A percentile compares a stretch with the other conserved stretches of the same genome.
phyloP scores from a whole-genome alignment of 2,329 filamentous ascomycete species.

The Stromatinia cepivora region DNA sequence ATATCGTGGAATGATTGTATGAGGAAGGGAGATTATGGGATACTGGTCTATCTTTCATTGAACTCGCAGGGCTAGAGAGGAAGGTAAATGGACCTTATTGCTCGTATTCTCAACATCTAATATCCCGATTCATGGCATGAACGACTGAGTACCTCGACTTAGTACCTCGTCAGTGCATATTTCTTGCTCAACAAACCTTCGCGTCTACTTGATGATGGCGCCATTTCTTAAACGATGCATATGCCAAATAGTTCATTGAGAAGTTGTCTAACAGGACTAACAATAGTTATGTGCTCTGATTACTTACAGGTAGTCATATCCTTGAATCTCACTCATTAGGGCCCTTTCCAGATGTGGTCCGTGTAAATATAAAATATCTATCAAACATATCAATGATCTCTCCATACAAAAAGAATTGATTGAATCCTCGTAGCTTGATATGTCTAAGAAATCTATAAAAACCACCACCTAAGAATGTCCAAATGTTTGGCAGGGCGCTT shows the following conservation, averaged over 20 bases:
- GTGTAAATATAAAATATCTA: conserved; percentile 7
- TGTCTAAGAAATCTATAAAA: not conserved
- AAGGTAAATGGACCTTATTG: not conserved
- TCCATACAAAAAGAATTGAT: not conserved
- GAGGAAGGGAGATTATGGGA: not conserved
- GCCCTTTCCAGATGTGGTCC: conserved; percentile 6
- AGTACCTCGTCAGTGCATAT: not conserved
- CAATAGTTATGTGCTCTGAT: too few relatives aligned
- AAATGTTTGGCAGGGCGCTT: conserved; percentile 10
- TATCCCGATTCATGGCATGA: not conserved
- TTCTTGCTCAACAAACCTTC: not conserved
- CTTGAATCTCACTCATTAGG: conserved; percentile 4
- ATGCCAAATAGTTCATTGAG: not conserved
- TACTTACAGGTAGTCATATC: not conserved
- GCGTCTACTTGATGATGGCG: not conserved
- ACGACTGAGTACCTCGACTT: too few relatives aligned
- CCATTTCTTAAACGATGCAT: not conserved
- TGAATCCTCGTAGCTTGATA: not conserved
- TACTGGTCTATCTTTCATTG: not conserved
- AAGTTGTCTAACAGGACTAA: too few relatives aligned
- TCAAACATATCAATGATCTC: not conserved
- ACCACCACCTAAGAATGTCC: not conserved
- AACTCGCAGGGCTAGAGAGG: not conserved
- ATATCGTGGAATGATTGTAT: not conserved
- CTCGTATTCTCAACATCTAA: not conserved